phyloP scores from a whole-genome alignment of 2,329 filamentous ascomycete genomes.

The Beauveria bassiana region DNA sequence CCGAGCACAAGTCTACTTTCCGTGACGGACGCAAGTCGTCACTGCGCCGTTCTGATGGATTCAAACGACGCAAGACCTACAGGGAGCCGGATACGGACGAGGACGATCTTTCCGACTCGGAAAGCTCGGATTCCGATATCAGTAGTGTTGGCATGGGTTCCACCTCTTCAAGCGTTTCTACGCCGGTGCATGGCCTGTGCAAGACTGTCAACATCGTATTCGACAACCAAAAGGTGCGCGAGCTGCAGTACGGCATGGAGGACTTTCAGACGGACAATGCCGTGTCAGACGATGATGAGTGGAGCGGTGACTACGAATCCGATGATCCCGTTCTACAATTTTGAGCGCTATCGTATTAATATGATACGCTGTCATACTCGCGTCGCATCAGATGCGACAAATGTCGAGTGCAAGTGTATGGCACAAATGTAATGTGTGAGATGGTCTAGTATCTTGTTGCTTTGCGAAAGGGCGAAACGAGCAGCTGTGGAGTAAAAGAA shows the following conservation, averaged over 20 bases:
- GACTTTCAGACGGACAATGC: slow-evolving; percentile 60
- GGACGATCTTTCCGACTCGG: slow-evolving; percentile 27
- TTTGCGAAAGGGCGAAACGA: neutral
- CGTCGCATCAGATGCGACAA: no score
- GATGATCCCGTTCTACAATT: slow-evolving; percentile 25
- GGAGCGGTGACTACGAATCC: slow-evolving; percentile 50
- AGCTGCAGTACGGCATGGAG: slow-evolving; percentile 60
- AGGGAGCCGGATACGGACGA: slow-evolving; percentile 39
- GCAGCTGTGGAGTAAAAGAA: neutral
- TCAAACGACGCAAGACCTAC: slow-evolving; percentile 25
- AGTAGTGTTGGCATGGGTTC: slow-evolving; percentile 11
- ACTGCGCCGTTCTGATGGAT: neutral
- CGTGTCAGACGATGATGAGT: slow-evolving; percentile 48
- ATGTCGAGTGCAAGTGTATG: neutral
- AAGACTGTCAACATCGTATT: slow-evolving; percentile 62
- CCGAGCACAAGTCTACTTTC: slow-evolving; percentile 19
- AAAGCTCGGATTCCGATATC: slow-evolving; percentile 13
- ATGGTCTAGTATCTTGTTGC: neutral
- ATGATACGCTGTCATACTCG: neutral
- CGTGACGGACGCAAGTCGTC: slow-evolving; percentile 6
- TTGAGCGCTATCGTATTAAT: neutral
- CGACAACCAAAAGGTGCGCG: slow-evolving; percentile 67
- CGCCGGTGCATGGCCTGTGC: slow-evolving; percentile 57
- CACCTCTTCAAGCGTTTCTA: neutral
- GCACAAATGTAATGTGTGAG: neutral